Evolutionary conservation across 129 eudicot species (phyloP).

Genomic region (Logfia minima): DNA sequence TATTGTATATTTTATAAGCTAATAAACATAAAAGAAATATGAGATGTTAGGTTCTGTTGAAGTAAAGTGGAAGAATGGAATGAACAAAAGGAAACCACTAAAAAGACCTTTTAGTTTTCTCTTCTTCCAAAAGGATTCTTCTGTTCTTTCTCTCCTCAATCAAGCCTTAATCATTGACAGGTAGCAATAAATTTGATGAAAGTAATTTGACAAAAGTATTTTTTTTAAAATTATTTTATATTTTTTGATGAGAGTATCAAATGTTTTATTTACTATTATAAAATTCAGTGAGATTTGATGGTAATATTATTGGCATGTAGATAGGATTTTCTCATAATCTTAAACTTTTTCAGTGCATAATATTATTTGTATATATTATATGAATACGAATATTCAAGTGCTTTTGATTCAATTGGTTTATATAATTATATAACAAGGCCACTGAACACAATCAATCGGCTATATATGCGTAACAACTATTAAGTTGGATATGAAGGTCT

Average conservation of each 20-base stretch:
- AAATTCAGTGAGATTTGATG: neutral
- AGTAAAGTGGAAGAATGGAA: conserved; percentile 37
- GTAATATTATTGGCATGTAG: neutral
- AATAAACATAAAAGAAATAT: conserved; percentile 16
- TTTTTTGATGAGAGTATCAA: neutral
- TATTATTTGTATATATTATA: no score
- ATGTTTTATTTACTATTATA: neutral
- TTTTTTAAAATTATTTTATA: no score
- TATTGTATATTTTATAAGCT: neutral
- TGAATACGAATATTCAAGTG: no score
- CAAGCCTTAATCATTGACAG: conserved; percentile 34
- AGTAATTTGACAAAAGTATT: neutral
- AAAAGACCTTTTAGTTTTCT: conserved; percentile 13
- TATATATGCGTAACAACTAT: neutral
- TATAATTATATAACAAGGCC: no score
- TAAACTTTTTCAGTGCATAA: neutral
- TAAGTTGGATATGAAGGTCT: conserved; percentile 1
- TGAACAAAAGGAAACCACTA: conserved; percentile 42
- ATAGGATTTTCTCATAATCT: neutral
- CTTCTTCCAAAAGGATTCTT: conserved; percentile 23
- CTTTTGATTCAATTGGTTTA: no score
- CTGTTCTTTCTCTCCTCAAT: conserved; percentile 25
- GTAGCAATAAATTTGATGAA: conserved; percentile 12
- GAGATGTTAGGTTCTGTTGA: conserved; percentile 33
- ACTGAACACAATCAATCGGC: no score